Conservation (phyloP, 129 eudicot species). For the Tagetes erecta region DNA sequence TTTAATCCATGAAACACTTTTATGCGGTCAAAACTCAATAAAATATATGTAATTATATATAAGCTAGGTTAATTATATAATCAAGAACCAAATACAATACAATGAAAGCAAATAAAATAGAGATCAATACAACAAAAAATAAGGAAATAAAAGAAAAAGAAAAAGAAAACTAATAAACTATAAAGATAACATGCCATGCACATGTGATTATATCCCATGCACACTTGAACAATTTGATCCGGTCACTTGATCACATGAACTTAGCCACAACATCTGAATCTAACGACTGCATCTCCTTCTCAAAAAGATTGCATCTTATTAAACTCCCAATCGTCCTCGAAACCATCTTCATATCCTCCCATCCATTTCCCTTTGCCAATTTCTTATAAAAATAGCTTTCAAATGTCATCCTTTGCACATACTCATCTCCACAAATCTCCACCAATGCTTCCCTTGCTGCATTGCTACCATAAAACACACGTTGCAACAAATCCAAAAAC, state of each 20-base stretch:
- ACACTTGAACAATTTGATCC: too few relatives aligned
- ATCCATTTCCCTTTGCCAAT: slow-evolving; percentile 68
- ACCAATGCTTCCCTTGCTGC: slow-evolving; percentile 97
- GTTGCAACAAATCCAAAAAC: slow-evolving; percentile 79
- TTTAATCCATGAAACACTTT: too few relatives aligned
- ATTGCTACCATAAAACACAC: slow-evolving; percentile 89
- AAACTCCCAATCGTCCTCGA: slow-evolving; percentile 85
- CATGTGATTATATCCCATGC: too few relatives aligned
- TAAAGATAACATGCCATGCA: too few relatives aligned
- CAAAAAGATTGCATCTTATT: slow-evolving; percentile 78
- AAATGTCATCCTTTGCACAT: slow-evolving; percentile 95
- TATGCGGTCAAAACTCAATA: too few relatives aligned
- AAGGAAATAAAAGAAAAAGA: too few relatives aligned
- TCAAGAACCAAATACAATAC: too few relatives aligned
- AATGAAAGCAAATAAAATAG: too few relatives aligned
- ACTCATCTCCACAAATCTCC: slow-evolving; percentile 95
- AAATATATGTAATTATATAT: too few relatives aligned
- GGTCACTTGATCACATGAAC: neutral
- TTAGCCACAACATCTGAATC: slow-evolving; percentile 31
- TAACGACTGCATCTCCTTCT: slow-evolving; percentile 62
- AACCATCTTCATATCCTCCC: slow-evolving; percentile 87
- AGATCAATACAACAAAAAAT: too few relatives aligned
- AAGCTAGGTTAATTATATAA: too few relatives aligned
- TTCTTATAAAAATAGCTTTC: slow-evolving; percentile 94
- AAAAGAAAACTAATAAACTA: too few relatives aligned